Conservation (phyloP, 1,284 basidiomycete species). For the Cystobasidium slooffiae region DNA sequence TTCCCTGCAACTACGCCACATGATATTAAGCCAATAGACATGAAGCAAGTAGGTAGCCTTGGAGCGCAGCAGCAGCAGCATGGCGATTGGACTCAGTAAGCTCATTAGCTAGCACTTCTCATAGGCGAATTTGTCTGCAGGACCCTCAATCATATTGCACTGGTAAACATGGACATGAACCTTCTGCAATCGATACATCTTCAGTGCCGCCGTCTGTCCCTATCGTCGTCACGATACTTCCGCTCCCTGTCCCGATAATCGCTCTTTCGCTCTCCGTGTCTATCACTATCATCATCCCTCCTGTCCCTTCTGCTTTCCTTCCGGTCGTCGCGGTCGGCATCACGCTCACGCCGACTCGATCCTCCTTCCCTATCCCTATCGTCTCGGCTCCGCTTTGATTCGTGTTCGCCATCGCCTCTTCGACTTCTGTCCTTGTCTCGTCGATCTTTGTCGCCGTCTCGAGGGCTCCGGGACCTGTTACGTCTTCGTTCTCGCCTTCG, state of each 20-base stretch:
- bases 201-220: constrained; percentile 1
- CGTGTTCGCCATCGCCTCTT: background rate
- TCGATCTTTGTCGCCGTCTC: constrained; percentile 2
- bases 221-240: constrained; percentile 22
- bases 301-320: constrained; percentile 54
- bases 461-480: constrained; percentile 14
- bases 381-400: constrained; percentile 2
- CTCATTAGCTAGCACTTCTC: too few species aligned
- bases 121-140: too few species aligned
- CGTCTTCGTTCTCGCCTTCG: constrained; percentile 20
- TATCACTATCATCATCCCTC: constrained; percentile 22
- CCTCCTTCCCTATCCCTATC: background rate
- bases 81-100: too few species aligned
- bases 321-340: constrained; percentile 54
- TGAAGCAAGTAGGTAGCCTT: too few species aligned
- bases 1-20: too few species aligned
- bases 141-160: too few species aligned
- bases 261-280: constrained; percentile 13
- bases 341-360: constrained; percentile 26
- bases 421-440: background rate
- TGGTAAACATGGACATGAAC: background rate
- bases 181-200: background rate
- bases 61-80: too few species aligned
- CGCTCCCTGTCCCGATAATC: constrained; percentile 51
- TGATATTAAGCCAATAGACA: too few species aligned